Evolutionary conservation across 352 stramenopile genomes (phyloP), one percentile per base, ranked within the genome.

Genomic region (Pilasporangium apinafurcum): DNA sequence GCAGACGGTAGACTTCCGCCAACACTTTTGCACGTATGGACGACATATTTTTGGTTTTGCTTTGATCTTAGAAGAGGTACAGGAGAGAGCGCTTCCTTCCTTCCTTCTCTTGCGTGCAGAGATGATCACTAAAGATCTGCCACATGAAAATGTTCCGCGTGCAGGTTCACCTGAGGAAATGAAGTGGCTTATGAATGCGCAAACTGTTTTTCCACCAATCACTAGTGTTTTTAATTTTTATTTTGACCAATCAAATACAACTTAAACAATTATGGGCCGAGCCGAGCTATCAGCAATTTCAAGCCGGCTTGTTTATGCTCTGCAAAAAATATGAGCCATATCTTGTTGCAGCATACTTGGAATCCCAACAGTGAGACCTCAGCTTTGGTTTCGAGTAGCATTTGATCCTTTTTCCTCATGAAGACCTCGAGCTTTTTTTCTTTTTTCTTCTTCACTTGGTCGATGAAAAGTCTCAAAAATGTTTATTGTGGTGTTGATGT

Each of bases 1-100:
- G 79, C 53, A 83, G 63, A 56, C 79, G 79, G 53, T 92, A 89
- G 39, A 92, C 78, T 50, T 89, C 79, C 12, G 79, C 69, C 47
- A 92, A 52, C 34, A 89, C 73, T 49, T 83, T 83, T 35, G 73
- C 59, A 34, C 57, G 59, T 33, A 67, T 52, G 34, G 62, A 72
- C 36, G 69, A 71, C 6, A 50, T 32, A 55, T 62, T 74, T 32
- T 10, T 46, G 22, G 9, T 8, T 18, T 42, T 20, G 13, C 28
- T 17, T 26, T 26, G 18, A 24, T 50, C 4, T 21, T 25, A 34
- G 22, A n/a, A 25, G 50, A 53, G 55, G 44, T 48, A 22, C 3
- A 7, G 24, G 17, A 1, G 24, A 4, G 4, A 16, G 25, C 47
- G 22, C 29, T 57, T 4, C 14, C 25, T 12, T 14, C 30, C 13